Conservation (phyloP, 2,329 filamentous ascomycete species). For the Colletotrichum cereale region DNA sequence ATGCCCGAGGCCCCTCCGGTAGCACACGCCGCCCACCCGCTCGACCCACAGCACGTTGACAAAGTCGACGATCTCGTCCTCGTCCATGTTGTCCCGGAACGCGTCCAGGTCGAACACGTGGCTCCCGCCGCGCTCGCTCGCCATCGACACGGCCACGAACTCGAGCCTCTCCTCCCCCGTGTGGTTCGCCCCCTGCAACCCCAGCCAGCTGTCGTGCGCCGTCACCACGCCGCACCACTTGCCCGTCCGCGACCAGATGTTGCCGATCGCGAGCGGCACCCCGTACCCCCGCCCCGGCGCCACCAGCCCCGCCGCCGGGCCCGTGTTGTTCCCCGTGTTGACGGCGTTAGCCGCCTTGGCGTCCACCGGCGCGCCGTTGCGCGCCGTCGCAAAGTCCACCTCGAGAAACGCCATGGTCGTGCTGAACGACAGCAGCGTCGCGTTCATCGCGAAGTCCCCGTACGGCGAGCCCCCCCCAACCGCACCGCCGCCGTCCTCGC, state of each 20-base stretch:
- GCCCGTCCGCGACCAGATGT: conserved; percentile 53
- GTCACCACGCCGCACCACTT: conserved; percentile 58
- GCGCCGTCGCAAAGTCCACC: conserved; percentile 52
- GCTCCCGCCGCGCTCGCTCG: conserved; percentile 51
- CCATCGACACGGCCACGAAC: conserved; percentile 57
- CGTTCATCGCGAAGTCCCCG: conserved; percentile 26
- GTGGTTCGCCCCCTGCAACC: conserved; percentile 60
- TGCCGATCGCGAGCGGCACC: conserved; percentile 56
- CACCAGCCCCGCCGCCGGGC: conserved; percentile 20
- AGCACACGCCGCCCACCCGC: conserved; percentile 57
- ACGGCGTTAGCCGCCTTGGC: conserved; percentile 45
- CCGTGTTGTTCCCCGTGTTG: conserved; percentile 41
- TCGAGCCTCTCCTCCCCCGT: conserved; percentile 56
- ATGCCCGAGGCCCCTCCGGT: conserved; percentile 57
- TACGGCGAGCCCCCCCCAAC: conserved; percentile 12
- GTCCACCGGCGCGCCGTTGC: conserved; percentile 46
- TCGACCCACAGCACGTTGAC: conserved; percentile 62
- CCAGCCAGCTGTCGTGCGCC: conserved; percentile 60
- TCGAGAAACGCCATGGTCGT: conserved; percentile 56
- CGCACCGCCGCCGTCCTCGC: conserved; percentile 45
- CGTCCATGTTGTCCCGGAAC: conserved; percentile 56
- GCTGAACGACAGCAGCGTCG: conserved; percentile 52
- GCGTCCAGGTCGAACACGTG: conserved; percentile 49
- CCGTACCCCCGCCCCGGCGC: conserved; percentile 29
- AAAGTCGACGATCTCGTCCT: conserved; percentile 58